These are phyloP conservation scores for Apiospora marii DNA, from an alignment of 2,329 filamentous ascomycete genomes.

Conservation along the genomic window DNA sequence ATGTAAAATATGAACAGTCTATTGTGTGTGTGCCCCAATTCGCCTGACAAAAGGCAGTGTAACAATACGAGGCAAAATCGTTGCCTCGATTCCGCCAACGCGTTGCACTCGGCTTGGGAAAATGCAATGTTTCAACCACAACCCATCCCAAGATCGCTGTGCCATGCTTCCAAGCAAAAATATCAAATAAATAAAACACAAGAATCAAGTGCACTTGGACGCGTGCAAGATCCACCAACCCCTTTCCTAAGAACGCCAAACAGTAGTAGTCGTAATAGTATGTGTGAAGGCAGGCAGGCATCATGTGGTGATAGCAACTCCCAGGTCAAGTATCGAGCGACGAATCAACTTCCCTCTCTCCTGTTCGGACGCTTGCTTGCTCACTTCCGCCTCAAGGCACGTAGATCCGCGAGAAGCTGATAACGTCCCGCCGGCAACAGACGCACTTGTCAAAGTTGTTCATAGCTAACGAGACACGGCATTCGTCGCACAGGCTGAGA, in stretches of 20 bases:
- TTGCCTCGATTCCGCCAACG: not conserved
- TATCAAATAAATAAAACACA: not conserved
- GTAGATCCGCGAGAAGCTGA: conserved; percentile 89
- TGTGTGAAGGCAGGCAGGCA: not conserved
- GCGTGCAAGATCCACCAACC: not conserved
- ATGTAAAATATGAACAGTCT: not conserved
- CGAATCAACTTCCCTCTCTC: not conserved
- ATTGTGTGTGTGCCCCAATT: not conserved
- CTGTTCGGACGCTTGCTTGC: not conserved
- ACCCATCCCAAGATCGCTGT: not conserved
- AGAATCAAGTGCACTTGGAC: not conserved
- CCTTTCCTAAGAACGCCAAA: conserved; percentile 8
- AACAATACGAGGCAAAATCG: not conserved
- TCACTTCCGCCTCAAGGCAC: conserved; percentile 66
- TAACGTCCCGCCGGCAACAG: conserved; percentile 87
- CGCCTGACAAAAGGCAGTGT: not conserved
- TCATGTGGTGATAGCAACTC: not conserved
- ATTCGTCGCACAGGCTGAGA: conserved; percentile 93
- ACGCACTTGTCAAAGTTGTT: conserved; percentile 98
- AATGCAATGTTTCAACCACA: not conserved
- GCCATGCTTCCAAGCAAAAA: not conserved
- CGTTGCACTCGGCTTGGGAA: not conserved
- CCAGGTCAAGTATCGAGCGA: not conserved
- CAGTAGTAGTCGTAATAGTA: not conserved
- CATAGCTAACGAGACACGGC: conserved; percentile 89